Evolutionary conservation across 1,284 basidiomycete species (phyloP).

Genomic region (Laetiporus sulphureus): DNA sequence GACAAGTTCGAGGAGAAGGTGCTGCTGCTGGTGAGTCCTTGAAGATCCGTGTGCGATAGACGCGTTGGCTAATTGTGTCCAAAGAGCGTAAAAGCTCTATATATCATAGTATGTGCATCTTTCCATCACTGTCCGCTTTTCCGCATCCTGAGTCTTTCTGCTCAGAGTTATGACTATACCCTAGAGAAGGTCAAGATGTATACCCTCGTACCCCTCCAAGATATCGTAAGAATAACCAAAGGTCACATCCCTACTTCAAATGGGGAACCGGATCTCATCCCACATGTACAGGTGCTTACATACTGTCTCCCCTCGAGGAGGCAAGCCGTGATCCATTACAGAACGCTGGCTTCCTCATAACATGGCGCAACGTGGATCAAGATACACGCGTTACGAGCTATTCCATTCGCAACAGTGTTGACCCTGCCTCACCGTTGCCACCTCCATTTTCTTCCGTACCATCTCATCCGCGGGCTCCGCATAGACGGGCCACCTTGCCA

Average conservation of each 20-base stretch:
- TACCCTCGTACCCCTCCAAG: conserved; percentile 81
- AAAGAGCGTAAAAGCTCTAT: conserved; percentile 58
- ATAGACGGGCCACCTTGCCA: conserved; percentile 1
- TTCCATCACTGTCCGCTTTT: neutral
- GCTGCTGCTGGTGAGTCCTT: conserved; percentile 65
- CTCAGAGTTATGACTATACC: conserved; percentile 82
- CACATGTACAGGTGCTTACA: conserved; percentile 63
- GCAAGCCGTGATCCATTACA: conserved; percentile 79
- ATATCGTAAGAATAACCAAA: conserved; percentile 80
- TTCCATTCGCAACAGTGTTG: conserved; percentile 67
- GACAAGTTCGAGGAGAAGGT: conserved; percentile 92
- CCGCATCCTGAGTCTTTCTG: conserved; percentile 1
- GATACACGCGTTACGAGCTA: conserved; percentile 75
- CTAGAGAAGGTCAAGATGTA: conserved; percentile 88
- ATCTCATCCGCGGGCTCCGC: conserved; percentile 5
- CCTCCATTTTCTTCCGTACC: conserved; percentile 5
- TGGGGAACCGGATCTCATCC: conserved; percentile 5
- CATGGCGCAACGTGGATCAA: conserved; percentile 61
- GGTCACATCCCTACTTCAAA: conserved; percentile 36
- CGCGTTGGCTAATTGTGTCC: conserved; percentile 6
- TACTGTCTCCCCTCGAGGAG: conserved; percentile 86
- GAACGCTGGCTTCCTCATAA: conserved; percentile 81
- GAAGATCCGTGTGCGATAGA: neutral
- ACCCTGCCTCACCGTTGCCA: conserved; percentile 19
- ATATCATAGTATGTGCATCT: conserved; percentile 49